Evolutionary conservation across 2,329 filamentous ascomycete genomes (phyloP), one percentile per base, ranked within the genome.

Genomic region (Hypoxylon sp.): DNA sequence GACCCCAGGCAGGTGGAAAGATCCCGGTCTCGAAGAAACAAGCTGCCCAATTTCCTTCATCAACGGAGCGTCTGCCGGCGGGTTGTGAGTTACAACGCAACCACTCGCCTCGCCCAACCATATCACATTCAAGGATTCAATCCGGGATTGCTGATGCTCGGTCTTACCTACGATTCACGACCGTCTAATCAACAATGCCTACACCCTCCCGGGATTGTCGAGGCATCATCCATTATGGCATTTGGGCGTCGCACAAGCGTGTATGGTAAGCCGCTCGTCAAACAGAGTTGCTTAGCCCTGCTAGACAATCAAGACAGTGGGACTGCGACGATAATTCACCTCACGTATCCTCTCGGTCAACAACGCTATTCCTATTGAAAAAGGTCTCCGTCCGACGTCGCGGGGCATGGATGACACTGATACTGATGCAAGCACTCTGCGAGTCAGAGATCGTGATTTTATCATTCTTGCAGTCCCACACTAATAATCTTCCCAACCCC

Each of bases 381-480:
- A 55, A 46, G 31, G 58, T 30, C 55, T 55, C 56, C 64, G 63
- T 68, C 57, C 51, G 46, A 61, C 56, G 63, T 66, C 54, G 64
- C 56, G 54, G 61, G 58, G 51, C 59, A 71, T 68, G 69, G 71
- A 72, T 73, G 70, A 61, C 63, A 66, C 67, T 62, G 58, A 58
- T 68, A 69, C 63, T 61, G 60, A 70, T 72, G 71, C 71, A 73
- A 70, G 69, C 64, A 66, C 54, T 54, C 69, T 73, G 65, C 71
- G 71, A 73, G 71, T 73, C 71, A 73, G 69, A 73, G 71, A 70
- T 73, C 59, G 64, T 64, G 48, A 69, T 64, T 71, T 66, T 72
- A 11, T 64, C 57, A 62, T 68, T 69, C 49, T 68, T 61, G 49
- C 54, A 70, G 68, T 65, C 30, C 60, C 62, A 64, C 64, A 61